A percentile compares a stretch with the other conserved stretches of the same genome.
These are phyloP conservation scores for Fusarium sp. DNA, from an alignment of 2,329 filamentous ascomycete genomes.

Conservation along the genomic window DNA sequence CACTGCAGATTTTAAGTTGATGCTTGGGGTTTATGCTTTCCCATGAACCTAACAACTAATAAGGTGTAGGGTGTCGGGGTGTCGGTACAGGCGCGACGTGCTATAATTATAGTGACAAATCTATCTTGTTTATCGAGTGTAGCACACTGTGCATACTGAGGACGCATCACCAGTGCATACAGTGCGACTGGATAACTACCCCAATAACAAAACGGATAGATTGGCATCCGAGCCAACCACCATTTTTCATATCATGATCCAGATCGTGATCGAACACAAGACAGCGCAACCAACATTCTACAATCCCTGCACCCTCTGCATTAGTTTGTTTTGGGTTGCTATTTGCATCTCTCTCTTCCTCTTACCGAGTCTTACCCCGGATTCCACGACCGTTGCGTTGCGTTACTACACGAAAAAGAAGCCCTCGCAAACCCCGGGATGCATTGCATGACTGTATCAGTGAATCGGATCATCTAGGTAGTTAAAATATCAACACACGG, in stretches of 20 bases:
- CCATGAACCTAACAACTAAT: background rate
- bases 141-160: slow-evolving; percentile 19
- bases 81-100: background rate
- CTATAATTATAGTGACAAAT: background rate
- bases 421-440: background rate
- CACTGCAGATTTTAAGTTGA: slow-evolving; percentile 10
- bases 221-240: slow-evolving; percentile 29
- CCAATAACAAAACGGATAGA: slow-evolving; percentile 13
- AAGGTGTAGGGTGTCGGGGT: too few species aligned
- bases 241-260: slow-evolving; percentile 18
- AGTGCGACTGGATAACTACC: slow-evolving; percentile 12
- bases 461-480: background rate
- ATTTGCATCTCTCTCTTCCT: background rate
- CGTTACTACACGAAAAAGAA: slow-evolving; percentile 4
- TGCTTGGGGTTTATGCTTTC: slow-evolving; percentile 2
- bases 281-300: slow-evolving; percentile 11
- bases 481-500: slow-evolving; percentile 10
- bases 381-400: slow-evolving; percentile 25
- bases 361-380: slow-evolving; percentile 25
- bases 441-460: background rate
- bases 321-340: slow-evolving; percentile 16
- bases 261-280: slow-evolving; percentile 29
- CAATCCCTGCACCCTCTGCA: slow-evolving; percentile 26
- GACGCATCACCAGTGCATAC: background rate
- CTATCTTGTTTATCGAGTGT: background rate